Conservation (phyloP, 2,329 filamentous ascomycete species). For the Penicillium hesseltinei region DNA sequence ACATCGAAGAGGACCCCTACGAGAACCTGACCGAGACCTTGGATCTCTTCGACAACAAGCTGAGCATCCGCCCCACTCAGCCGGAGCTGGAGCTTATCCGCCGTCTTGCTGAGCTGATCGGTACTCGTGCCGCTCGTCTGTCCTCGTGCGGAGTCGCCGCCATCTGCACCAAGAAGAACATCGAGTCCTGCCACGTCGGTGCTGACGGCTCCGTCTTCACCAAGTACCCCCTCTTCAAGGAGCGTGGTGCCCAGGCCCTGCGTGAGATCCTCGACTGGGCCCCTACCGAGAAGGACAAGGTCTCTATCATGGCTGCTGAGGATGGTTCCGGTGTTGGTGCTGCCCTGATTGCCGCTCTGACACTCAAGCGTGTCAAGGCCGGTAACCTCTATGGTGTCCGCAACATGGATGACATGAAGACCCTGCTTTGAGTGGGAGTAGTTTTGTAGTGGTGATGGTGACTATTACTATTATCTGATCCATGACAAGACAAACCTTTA, state of each 20-base stretch:
- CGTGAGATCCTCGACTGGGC: conserved; percentile 96
- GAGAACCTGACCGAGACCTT: conserved; percentile 90
- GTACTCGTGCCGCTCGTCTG: conserved; percentile 87
- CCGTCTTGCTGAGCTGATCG: conserved; percentile 87
- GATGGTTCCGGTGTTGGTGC: conserved; percentile 97
- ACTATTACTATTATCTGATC: background rate
- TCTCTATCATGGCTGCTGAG: conserved; percentile 85
- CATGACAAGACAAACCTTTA: background rate
- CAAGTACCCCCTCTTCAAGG: conserved; percentile 98
- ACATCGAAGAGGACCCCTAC: conserved; percentile 91
- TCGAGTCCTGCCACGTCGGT: conserved; percentile 84
- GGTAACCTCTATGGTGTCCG: conserved; percentile 60
- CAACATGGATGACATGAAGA: conserved; percentile 44
- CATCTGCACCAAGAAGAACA: conserved; percentile 94
- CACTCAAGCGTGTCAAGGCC: conserved; percentile 60
- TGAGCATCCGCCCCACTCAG: conserved; percentile 67
- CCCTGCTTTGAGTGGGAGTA: conserved; percentile 22
- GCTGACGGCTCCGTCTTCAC: conserved; percentile 98
- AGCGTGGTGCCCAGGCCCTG: conserved; percentile 81
- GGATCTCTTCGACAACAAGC: conserved; percentile 75
- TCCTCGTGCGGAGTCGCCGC: conserved; percentile 93
- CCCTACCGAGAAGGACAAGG: conserved; percentile 76
- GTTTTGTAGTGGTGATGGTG: background rate
- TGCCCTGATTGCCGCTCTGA: conserved; percentile 80
- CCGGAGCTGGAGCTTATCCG: conserved; percentile 87